Conservation (phyloP, 805 yeast species). For the Grigorovia jiainica region DNA sequence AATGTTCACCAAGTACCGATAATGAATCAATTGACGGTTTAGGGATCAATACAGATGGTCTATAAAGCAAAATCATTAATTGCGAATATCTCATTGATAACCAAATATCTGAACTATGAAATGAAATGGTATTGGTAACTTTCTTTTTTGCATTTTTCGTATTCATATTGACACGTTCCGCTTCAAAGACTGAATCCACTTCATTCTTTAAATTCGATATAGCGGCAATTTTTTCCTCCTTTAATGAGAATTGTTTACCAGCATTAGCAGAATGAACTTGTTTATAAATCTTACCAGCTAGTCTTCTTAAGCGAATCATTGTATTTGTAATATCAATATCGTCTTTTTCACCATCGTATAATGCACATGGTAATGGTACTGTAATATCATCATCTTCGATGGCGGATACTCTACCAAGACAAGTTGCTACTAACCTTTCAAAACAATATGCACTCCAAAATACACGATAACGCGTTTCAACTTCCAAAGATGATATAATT, state of each 20-base stretch:
- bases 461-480: conserved; percentile 36
- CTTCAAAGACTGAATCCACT: conserved; percentile 22
- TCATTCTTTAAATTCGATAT: conserved; percentile 29
- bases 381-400: conserved; percentile 44
- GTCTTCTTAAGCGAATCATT: conserved; percentile 35
- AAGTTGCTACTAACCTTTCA: conserved; percentile 40
- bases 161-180: conserved; percentile 19
- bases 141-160: conserved; percentile 6
- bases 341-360: conserved; percentile 34
- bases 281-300: conserved; percentile 40
- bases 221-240: conserved; percentile 28
- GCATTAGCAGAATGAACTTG: conserved; percentile 38
- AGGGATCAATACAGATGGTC: conserved; percentile 42
- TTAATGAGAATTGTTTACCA: conserved; percentile 22
- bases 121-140: conserved; percentile 19
- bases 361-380: conserved; percentile 33
- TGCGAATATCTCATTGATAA: conserved; percentile 37
- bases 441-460: conserved; percentile 43
- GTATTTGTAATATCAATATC: conserved; percentile 33
- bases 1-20: conserved; percentile 36
- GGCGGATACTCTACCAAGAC: conserved; percentile 41
- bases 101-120: conserved; percentile 30
- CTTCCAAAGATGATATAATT: conserved; percentile 27
- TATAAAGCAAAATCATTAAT: conserved; percentile 36
- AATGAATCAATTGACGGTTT: conserved; percentile 33